Conservation (phyloP, 345 rosid species). For the Ceriops decandra region DNA sequence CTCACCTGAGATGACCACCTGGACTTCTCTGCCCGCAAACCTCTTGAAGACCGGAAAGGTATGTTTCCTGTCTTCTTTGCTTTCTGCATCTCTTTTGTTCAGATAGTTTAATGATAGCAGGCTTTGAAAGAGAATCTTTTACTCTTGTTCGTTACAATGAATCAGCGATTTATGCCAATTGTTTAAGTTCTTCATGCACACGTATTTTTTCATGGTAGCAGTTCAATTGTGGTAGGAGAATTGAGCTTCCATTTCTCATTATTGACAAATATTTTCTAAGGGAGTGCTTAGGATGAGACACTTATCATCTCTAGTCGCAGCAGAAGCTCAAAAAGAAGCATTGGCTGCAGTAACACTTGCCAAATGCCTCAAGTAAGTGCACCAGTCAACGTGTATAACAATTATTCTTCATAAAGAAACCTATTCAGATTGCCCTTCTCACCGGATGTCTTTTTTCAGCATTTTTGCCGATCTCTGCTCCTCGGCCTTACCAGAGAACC, state of each 20-base stretch:
- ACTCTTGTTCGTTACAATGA: too few relatives aligned
- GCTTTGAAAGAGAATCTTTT: too few relatives aligned
- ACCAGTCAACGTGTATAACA: neutral
- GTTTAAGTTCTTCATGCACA: too few relatives aligned
- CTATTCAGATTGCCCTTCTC: neutral
- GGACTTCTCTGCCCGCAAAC: constrained; percentile 70
- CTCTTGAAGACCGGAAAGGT: constrained; percentile 82
- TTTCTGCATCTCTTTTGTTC: neutral
- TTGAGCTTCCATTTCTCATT: constrained; percentile 4
- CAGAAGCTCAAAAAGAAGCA: constrained; percentile 83
- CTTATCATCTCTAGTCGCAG: constrained; percentile 59
- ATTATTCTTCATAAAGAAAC: neutral
- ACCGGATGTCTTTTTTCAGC: constrained; percentile 38
- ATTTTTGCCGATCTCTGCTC: constrained; percentile 74
- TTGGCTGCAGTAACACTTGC: constrained; percentile 51
- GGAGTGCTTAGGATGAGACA: constrained; percentile 70
- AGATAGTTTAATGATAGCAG: neutral
- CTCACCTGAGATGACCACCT: constrained; percentile 39
- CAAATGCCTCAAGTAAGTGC: constrained; percentile 61
- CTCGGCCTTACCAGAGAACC: constrained; percentile 62
- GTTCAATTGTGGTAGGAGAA: too few relatives aligned
- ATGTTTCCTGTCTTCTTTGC: constrained; percentile 16
- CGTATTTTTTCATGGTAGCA: too few relatives aligned
- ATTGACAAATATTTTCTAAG: constrained; percentile 28
- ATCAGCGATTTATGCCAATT: too few relatives aligned